Conservation (phyloP, 495 filamentous ascomycete genomes). For the Penicillium argentinense region DNA sequence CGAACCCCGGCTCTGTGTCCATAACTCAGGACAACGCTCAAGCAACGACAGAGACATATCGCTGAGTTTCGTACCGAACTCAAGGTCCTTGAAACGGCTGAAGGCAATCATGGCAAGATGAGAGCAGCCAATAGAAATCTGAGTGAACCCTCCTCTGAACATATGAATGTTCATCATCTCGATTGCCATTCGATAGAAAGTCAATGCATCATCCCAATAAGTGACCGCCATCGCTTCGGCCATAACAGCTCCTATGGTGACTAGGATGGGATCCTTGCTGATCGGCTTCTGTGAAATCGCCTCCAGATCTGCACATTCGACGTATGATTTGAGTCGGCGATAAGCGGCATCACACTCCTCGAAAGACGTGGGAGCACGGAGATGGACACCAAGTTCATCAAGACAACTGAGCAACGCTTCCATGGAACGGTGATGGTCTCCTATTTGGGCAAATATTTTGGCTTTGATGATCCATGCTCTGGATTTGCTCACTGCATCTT, state of each 20-base stretch:
- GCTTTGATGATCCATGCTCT: constrained; percentile 76
- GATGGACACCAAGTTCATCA: constrained; percentile 60
- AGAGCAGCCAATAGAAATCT: constrained; percentile 73
- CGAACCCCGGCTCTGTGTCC: constrained; percentile 67
- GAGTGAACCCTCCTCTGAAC: constrained; percentile 62
- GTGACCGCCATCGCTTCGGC: constrained; percentile 76
- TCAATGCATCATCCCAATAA: constrained; percentile 75
- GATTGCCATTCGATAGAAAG: constrained; percentile 75
- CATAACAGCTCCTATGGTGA: constrained; percentile 71
- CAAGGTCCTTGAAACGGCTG: constrained; percentile 68
- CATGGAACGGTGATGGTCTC: constrained; percentile 69
- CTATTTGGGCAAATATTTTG: constrained; percentile 69
- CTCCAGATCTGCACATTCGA: constrained; percentile 60
- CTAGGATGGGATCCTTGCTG: constrained; percentile 52
- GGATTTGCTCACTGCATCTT: constrained; percentile 69
- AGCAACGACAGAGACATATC: constrained; percentile 64
- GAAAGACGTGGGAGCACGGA: constrained; percentile 64
- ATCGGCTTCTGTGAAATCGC: constrained; percentile 52
- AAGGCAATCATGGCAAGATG: constrained; percentile 73
- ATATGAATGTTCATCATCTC: constrained; percentile 71
- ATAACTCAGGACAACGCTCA: constrained; percentile 64
- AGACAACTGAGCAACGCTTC: constrained; percentile 65
- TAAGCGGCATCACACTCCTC: constrained; percentile 76
- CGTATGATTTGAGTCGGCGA: constrained; percentile 53
- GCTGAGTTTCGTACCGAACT: constrained; percentile 65